phyloP scores from a whole-genome alignment of 768 basidiomycete genomes.

The Boletellus ananiceps region DNA sequence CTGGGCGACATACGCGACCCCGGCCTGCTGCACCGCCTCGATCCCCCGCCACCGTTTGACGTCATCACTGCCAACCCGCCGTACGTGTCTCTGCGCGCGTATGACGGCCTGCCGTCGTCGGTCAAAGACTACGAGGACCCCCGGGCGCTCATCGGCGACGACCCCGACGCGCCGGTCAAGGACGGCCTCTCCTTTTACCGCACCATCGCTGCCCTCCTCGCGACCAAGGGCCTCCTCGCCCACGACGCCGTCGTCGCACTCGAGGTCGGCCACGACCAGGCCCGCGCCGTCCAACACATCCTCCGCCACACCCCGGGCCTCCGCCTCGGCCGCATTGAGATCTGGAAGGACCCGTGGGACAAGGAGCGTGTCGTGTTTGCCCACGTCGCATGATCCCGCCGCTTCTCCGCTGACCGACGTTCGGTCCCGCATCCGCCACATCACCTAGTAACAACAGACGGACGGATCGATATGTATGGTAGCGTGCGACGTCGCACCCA shows the following conservation, averaged over 20 bases:
- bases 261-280: constrained; percentile 78
- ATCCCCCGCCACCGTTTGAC: constrained; percentile 54
- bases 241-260: constrained; percentile 59
- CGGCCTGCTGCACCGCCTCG: constrained; percentile 21
- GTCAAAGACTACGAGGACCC: constrained; percentile 80
- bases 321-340: constrained; percentile 39
- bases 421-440: not conserved
- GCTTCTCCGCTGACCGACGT: not conserved
- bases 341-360: constrained; percentile 82
- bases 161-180: constrained; percentile 31
- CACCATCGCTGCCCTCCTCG: constrained; percentile 60
- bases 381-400: constrained; percentile 31
- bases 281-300: constrained; percentile 54
- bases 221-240: constrained; percentile 47
- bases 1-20: constrained; percentile 42
- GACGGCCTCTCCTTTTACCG: constrained; percentile 69
- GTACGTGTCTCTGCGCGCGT: constrained; percentile 73
- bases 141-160: constrained; percentile 75
- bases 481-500: not conserved
- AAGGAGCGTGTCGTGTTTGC: constrained; percentile 68
- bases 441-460: constrained; percentile 15
- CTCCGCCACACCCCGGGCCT: constrained; percentile 47
- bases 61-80: constrained; percentile 83
- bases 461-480: not conserved
- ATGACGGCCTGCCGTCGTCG: constrained; percentile 54